phyloP scores from a whole-genome alignment of 805 yeast genomes.

The Lachancea lanzarotensis region DNA sequence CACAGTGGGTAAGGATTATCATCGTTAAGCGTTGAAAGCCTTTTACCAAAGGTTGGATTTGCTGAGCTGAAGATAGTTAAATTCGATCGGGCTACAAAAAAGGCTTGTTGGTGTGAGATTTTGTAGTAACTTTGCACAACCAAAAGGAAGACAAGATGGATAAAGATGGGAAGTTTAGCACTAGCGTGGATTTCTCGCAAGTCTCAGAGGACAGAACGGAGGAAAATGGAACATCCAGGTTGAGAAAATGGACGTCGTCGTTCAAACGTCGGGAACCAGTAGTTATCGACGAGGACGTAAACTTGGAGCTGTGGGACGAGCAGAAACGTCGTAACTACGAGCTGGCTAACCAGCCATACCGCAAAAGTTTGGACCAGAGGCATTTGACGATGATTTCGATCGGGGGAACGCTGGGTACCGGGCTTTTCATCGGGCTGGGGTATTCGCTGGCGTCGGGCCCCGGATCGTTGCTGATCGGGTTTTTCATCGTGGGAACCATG shows the following conservation, averaged over 20 bases:
- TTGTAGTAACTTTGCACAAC: too few relatives aligned
- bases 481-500: slow-evolving; percentile 22
- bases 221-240: slow-evolving; percentile 5
- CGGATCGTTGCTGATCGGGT: slow-evolving; percentile 24
- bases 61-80: not conserved
- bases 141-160: not conserved
- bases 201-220: not conserved
- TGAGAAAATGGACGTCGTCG: not conserved
- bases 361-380: slow-evolving; percentile 19
- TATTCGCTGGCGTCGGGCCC: slow-evolving; percentile 24
- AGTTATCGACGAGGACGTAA: not conserved
- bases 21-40: too few relatives aligned
- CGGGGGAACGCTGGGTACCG: slow-evolving; percentile 31
- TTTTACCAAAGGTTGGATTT: not conserved
- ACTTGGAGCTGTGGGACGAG: slow-evolving; percentile 1
- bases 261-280: slow-evolving; percentile 3
- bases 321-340: slow-evolving; percentile 6
- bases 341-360: slow-evolving; percentile 17
- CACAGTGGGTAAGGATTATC: too few relatives aligned
- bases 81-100: too few relatives aligned
- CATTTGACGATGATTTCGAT: slow-evolving; percentile 30
- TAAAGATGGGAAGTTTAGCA: not conserved
- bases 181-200: not conserved
- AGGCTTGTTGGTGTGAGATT: too few relatives aligned
- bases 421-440: slow-evolving; percentile 29